Percentiles rank a stretch among this genome's conserved stretches.
phyloP scores from a whole-genome alignment of 163 green algal genomes.

The Trebouxia gelatinosa region DNA sequence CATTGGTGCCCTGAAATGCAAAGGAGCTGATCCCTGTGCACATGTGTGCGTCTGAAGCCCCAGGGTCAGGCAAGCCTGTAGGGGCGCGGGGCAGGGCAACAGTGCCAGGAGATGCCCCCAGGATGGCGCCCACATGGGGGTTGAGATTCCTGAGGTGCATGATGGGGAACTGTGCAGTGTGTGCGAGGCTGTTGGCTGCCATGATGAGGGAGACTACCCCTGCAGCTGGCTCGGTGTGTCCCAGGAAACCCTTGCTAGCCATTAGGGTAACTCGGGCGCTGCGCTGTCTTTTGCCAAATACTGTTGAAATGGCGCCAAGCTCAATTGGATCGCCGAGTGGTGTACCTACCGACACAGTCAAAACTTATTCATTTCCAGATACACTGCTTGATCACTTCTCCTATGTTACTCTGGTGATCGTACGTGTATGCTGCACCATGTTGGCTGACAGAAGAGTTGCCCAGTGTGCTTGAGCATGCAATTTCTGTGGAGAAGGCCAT shows the following conservation, averaged over 20 bases:
- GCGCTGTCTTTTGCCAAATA: slow-evolving; percentile 27
- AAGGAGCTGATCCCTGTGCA: slow-evolving; percentile 54
- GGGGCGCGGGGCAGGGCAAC: background rate
- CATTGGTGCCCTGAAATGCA: slow-evolving; percentile 66
- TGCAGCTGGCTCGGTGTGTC: slow-evolving; percentile 78
- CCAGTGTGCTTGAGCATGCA: no score
- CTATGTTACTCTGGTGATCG: no score
- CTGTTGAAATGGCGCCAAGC: slow-evolving; percentile 58
- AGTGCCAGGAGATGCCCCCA: slow-evolving; percentile 16
- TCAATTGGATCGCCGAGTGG: slow-evolving; percentile 61
- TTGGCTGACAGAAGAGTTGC: no score
- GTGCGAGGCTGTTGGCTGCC: background rate
- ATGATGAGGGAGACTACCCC: slow-evolving; percentile 57
- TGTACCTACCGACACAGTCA: slow-evolving; percentile 49
- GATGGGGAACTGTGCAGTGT: slow-evolving; percentile 24
- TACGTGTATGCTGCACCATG: no score
- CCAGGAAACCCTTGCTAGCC: slow-evolving; percentile 72
- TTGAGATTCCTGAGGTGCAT: slow-evolving; percentile 76
- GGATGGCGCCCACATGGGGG: slow-evolving; percentile 48
- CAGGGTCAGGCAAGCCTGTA: background rate
- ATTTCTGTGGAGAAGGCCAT: no score
- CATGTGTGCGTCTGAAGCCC: background rate
- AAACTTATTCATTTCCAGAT: no score
- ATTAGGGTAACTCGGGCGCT: slow-evolving; percentile 49
- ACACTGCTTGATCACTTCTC: no score